These are phyloP conservation scores for Leonotis leonurus DNA, from an alignment of 257 asterid species.

Conservation along the genomic window DNA sequence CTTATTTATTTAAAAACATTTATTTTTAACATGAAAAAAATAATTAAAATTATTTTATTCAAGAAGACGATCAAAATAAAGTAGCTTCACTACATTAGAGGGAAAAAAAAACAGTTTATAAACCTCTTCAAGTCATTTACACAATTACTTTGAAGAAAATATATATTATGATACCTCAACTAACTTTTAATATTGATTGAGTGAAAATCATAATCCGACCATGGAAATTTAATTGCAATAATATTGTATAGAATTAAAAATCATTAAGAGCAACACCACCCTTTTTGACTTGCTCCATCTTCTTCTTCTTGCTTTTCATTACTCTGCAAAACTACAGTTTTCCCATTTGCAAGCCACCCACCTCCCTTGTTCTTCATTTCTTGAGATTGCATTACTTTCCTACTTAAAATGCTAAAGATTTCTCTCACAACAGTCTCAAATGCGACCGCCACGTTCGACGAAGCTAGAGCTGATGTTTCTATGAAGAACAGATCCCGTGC, in stretches of 20 bases:
- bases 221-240: no score
- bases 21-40: no score
- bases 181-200: no score
- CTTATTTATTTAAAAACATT: no score
- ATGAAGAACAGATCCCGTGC: constrained; percentile 76
- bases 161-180: no score
- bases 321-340: constrained; percentile 69
- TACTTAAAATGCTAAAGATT: constrained; percentile 71
- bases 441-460: constrained; percentile 71
- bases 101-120: not conserved
- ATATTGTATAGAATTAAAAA: not conserved
- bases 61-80: no score
- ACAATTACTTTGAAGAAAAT: no score
- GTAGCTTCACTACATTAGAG: no score
- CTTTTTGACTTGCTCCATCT: constrained; percentile 35
- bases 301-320: constrained; percentile 24
- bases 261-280: constrained; percentile 65
- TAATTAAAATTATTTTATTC: no score
- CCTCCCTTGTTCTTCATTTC: constrained; percentile 64
- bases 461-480: constrained; percentile 92
- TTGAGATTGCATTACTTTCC: constrained; percentile 93
- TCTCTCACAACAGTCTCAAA: constrained; percentile 80
- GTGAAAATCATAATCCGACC: no score
- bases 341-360: constrained; percentile 48
- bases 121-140: constrained; percentile 30